These are phyloP conservation scores for Torulaspora delbrueckii DNA, from an alignment of 805 yeast species.

Conservation along the genomic window DNA sequence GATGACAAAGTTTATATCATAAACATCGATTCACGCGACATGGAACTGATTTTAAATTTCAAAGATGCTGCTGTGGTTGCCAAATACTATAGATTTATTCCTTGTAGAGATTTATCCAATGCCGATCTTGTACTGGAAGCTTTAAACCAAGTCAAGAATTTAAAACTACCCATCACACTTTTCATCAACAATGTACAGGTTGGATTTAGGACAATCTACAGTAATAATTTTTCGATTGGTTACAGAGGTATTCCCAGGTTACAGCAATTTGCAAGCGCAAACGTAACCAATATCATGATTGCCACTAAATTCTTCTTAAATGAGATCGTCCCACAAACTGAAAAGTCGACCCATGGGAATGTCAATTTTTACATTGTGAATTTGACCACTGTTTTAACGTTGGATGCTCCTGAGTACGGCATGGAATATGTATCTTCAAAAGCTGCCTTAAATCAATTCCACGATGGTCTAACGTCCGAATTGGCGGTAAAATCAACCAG, in stretches of 20 bases:
- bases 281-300: constrained; percentile 23
- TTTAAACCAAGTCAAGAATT: constrained; percentile 5
- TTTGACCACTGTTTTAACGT: constrained; percentile 10
- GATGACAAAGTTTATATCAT: constrained; percentile 12
- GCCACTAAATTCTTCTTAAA: constrained; percentile 19
- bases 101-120: constrained; percentile 12
- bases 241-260: constrained; percentile 10
- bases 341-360: background rate
- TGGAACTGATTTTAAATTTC: background rate
- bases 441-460: constrained; percentile 25
- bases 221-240: background rate
- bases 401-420: constrained; percentile 3
- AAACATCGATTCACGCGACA: constrained; percentile 18
- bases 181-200: constrained; percentile 24
- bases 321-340: constrained; percentile 11
- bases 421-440: constrained; percentile 17
- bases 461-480: constrained; percentile 26
- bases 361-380: constrained; percentile 19
- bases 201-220: constrained; percentile 9
- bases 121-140: constrained; percentile 7
- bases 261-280: constrained; percentile 13
- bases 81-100: constrained; percentile 8
- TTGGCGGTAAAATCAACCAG: background rate
- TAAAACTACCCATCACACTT: constrained; percentile 9
- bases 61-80: constrained; percentile 1